phyloP scores from a whole-genome alignment of 75 land plant genomes.

The Cunninghamia lanceolata region DNA sequence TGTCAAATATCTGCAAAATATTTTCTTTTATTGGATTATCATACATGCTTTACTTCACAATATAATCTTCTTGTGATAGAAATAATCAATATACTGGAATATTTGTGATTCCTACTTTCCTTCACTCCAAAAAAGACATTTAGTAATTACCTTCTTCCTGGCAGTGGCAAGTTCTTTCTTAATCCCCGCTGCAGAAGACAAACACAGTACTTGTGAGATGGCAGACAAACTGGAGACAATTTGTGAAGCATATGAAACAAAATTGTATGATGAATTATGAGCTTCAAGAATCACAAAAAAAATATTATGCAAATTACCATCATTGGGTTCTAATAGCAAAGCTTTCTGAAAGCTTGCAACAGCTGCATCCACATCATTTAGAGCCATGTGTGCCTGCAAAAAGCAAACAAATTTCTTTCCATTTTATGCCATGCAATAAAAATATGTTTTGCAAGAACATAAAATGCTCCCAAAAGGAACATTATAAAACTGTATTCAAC shows the following conservation, averaged over 20 bases:
- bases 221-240: not conserved
- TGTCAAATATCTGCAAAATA: constrained; percentile 64
- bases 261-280: not conserved
- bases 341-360: constrained; percentile 85
- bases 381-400: constrained; percentile 80
- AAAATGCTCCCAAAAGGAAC: not conserved
- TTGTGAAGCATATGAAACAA: not conserved
- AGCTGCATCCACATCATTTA: constrained; percentile 88
- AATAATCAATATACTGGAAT: not conserved
- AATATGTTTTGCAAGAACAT: not conserved
- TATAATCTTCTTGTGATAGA: not conserved
- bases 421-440: not conserved
- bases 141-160: constrained; percentile 66
- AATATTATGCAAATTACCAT: constrained; percentile 47
- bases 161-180: constrained; percentile 82
- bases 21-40: not conserved
- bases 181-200: constrained; percentile 64
- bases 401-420: not conserved
- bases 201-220: not conserved
- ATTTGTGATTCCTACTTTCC: not conserved
- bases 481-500: not conserved
- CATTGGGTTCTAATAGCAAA: constrained; percentile 84
- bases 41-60: not conserved
- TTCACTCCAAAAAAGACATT: not conserved
- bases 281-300: not conserved